Evolutionary conservation across 768 basidiomycete genomes (phyloP), one percentile per base, ranked within the genome.

Genomic region (Clathrus columnatus): DNA sequence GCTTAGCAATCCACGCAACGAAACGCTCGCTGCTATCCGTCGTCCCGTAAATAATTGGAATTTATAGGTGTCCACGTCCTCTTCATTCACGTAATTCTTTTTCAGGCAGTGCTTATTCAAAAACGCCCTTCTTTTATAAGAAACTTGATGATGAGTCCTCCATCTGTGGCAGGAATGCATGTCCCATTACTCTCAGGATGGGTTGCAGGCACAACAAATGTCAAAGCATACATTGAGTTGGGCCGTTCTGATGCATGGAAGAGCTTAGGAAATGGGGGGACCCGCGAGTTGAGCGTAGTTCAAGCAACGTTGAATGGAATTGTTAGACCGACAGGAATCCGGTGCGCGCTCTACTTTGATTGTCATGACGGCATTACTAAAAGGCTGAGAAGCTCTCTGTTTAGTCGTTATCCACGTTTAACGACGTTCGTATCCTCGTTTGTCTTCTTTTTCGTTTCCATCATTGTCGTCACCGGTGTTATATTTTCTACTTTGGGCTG

Each of bases 241-340:
- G 90, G 90, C 4, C 80, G 90, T 43, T 73, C 68, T 11, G 90
- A 92, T 64, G 71, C 72, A 28, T 92, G 90, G 90, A 82, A 68
- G 65, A 76, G 70, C 26, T 48, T 91, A 20, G 87, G 87, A 5
- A 70, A 66, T 14, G 89, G 87, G 2, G 72, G 84, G 68, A 85
- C 81, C 16, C 81, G 84, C 51, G 90, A 92, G 66, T 62, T 92
- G 3, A 84, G 78, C 59, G 79, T 92, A 7, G 63, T 77, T 27
- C 73, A 79, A 20, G 84, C 87, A 20, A 76, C 73, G 32, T 61
- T 92, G 43, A 74, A 70, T 54, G 89, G 89, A 7, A 68, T 71
- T 18, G 77, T 87, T 27, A 75, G 78, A 32, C 84, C 81, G 59
- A 78, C 75, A 58, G 89, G 90, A 30, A 68, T 91, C 43, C 78